A percentile compares a stretch with the other conserved stretches of the same genome.
phyloP scores from a whole-genome alignment of 2,329 filamentous ascomycete genomes.

The Sporothrix inflata region DNA sequence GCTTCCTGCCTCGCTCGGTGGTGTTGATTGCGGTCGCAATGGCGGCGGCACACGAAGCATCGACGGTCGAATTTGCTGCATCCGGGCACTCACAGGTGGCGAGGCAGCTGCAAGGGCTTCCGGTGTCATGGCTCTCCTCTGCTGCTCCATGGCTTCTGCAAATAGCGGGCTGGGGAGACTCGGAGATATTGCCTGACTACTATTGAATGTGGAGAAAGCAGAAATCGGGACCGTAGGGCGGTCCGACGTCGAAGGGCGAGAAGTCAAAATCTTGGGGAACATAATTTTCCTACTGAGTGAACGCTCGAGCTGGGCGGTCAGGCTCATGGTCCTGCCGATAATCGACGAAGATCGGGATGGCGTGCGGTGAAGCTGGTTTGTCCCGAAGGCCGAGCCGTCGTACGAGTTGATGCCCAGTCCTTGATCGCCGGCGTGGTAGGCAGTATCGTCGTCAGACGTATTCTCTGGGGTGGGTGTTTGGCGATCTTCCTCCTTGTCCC shows the following conservation, averaged over 20 bases:
- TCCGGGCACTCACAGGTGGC: slow-evolving; percentile 50
- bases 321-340: slow-evolving; percentile 39
- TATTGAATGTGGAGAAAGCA: slow-evolving; percentile 13
- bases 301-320: slow-evolving; percentile 40
- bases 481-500: slow-evolving; percentile 10
- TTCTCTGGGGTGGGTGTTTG: slow-evolving; percentile 29
- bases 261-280: slow-evolving; percentile 18
- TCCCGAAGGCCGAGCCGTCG: slow-evolving; percentile 37
- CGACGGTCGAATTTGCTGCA: slow-evolving; percentile 41
- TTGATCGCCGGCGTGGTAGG: slow-evolving; percentile 35
- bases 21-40: slow-evolving; percentile 44
- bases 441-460: slow-evolving; percentile 33
- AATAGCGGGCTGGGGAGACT: slow-evolving; percentile 39
- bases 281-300: slow-evolving; percentile 28
- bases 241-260: slow-evolving; percentile 1
- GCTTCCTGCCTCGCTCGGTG: slow-evolving; percentile 33
- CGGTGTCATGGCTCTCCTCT: slow-evolving; percentile 32
- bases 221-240: not conserved
- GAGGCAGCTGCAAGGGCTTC: slow-evolving; percentile 39
- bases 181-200: slow-evolving; percentile 23
- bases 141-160: slow-evolving; percentile 36
- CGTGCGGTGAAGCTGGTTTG: slow-evolving; percentile 32
- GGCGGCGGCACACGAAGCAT: slow-evolving; percentile 43
- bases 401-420: slow-evolving; percentile 39
- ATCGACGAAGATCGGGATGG: slow-evolving; percentile 15